Percentiles rank a stretch among this genome's conserved stretches.
Evolutionary conservation across 805 yeast species (phyloP).

Genomic region (Zygoascus ofunaensis): DNA sequence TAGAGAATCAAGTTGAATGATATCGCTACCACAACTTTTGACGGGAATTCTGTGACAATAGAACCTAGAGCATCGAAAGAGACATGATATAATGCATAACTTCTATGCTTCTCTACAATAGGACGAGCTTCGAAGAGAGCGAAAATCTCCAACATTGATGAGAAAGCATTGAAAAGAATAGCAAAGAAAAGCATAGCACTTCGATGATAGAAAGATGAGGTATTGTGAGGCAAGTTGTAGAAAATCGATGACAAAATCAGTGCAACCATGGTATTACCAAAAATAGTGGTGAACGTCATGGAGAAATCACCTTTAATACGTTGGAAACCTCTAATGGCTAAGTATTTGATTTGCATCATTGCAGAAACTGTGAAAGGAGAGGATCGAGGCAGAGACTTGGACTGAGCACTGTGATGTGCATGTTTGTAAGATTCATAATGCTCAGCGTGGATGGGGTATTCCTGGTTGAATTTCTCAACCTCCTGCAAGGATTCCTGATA

Average conservation of each 20-base stretch:
- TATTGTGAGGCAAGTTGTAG: slow-evolving; percentile 39
- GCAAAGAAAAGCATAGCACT: slow-evolving; percentile 57
- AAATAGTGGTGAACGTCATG: slow-evolving; percentile 34
- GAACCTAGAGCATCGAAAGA: slow-evolving; percentile 58
- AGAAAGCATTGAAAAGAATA: slow-evolving; percentile 37
- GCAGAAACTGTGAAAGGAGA: slow-evolving; percentile 37
- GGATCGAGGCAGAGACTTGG: slow-evolving; percentile 24
- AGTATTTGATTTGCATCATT: slow-evolving; percentile 39
- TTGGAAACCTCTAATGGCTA: slow-evolving; percentile 43
- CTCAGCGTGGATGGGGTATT: slow-evolving; percentile 20
- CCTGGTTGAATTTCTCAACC: slow-evolving; percentile 32
- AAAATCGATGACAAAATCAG: slow-evolving; percentile 50
- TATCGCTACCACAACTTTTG: slow-evolving; percentile 36
- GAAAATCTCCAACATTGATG: slow-evolving; percentile 38
- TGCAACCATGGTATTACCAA: slow-evolving; percentile 43
- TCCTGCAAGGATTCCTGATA: slow-evolving; percentile 33
- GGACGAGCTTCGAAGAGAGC: slow-evolving; percentile 40
- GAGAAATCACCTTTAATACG: slow-evolving; percentile 44
- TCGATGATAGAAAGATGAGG: slow-evolving; percentile 46
- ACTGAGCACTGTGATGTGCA: slow-evolving; percentile 25
- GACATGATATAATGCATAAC: slow-evolving; percentile 51
- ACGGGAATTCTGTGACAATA: slow-evolving; percentile 49
- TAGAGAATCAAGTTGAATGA: slow-evolving; percentile 43
- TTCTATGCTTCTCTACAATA: slow-evolving; percentile 50
- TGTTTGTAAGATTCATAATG: slow-evolving; percentile 20